Evolutionary conservation across 2,329 filamentous ascomycete genomes (phyloP).

Genomic region (Aspergillus pseudonomiae): DNA sequence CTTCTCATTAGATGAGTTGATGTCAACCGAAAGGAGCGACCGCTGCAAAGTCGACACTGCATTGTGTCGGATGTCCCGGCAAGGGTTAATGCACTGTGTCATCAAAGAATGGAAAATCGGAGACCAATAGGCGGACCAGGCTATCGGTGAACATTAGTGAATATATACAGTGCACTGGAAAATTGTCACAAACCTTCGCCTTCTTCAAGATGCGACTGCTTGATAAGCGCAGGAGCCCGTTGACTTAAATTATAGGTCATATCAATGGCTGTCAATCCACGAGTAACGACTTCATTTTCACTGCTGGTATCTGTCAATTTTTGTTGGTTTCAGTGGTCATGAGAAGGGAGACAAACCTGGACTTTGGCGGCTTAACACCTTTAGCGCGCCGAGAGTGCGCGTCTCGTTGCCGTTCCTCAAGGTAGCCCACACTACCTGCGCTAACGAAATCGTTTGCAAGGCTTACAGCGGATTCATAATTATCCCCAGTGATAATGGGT

Average conservation of each 20-base stretch:
- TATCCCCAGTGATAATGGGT: constrained; percentile 87
- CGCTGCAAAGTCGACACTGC: constrained; percentile 85
- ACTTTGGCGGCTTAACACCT: constrained; percentile 54
- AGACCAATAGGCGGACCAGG: constrained; percentile 97
- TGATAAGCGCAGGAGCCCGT: constrained; percentile 82
- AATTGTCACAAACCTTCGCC: constrained; percentile 66
- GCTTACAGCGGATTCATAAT: constrained; percentile 85
- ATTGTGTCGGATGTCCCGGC: constrained; percentile 86
- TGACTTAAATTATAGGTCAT: constrained; percentile 81
- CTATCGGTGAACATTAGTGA: constrained; percentile 45
- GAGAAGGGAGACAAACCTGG: constrained; percentile 53
- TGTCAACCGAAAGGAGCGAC: constrained; percentile 78
- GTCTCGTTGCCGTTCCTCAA: constrained; percentile 70
- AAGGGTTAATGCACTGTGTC: constrained; percentile 90
- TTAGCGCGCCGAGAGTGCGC: constrained; percentile 55
- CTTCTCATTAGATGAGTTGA: constrained; percentile 80
- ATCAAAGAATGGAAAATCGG: constrained; percentile 89
- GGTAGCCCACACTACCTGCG: constrained; percentile 72
- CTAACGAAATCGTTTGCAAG: constrained; percentile 89
- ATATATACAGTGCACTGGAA: background rate
- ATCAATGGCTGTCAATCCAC: constrained; percentile 78
- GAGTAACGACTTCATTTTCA: constrained; percentile 71
- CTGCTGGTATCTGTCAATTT: constrained; percentile 40
- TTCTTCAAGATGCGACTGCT: constrained; percentile 88
- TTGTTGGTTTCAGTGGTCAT: constrained; percentile 11